Conservation (phyloP, 345 rosid species). For the Bruguiera gymnorhiza region DNA sequence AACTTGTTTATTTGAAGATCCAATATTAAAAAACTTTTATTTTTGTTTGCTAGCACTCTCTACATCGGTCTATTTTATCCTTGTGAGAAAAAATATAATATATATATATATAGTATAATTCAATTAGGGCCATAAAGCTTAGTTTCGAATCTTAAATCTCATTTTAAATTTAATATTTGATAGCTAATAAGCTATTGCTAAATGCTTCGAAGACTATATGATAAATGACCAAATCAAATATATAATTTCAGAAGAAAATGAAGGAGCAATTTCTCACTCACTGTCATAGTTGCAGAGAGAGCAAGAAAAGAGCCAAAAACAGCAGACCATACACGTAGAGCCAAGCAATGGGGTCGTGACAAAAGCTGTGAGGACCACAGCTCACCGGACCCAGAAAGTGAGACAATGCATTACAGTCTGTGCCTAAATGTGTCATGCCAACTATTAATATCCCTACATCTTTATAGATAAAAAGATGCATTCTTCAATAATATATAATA, state of each 20-base stretch:
- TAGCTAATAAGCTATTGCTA: no score
- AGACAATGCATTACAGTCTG: conserved; percentile 24
- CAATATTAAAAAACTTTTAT: no score
- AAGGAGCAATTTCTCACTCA: neutral
- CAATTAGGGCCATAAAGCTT: no score
- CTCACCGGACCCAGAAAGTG: conserved; percentile 38
- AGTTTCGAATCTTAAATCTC: no score
- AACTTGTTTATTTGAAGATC: no score
- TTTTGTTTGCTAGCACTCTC: no score
- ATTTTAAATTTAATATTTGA: no score
- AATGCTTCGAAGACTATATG: neutral
- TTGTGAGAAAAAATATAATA: no score
- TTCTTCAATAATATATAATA: neutral
- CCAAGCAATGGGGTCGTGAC: conserved; percentile 22
- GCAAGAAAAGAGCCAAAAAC: conserved; percentile 23
- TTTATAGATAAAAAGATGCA: neutral
- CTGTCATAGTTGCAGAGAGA: neutral
- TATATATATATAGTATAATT: no score
- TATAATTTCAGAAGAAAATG: neutral
- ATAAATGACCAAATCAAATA: neutral
- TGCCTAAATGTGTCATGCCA: neutral
- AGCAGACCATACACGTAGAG: conserved; percentile 8
- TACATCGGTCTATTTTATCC: no score
- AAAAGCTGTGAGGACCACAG: conserved; percentile 17
- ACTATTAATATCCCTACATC: neutral